Percentiles rank a stretch among this genome's conserved stretches.
Evolutionary conservation across 2,329 filamentous ascomycete species (phyloP).

Genomic region (Ambrosiella xylebori): DNA sequence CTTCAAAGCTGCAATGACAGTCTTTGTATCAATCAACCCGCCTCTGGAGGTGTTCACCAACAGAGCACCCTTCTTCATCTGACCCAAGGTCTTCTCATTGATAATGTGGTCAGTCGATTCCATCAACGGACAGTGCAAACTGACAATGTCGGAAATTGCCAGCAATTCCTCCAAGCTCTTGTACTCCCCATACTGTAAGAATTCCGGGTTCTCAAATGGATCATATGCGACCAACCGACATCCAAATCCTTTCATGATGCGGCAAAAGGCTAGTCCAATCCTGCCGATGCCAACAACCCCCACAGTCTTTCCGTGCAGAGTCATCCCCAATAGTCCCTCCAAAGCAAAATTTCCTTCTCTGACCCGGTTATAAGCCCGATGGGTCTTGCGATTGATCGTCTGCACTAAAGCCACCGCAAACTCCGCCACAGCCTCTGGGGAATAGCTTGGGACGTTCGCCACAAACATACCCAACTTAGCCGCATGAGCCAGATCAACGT

Average conservation of each 20-base stretch:
- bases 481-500: conserved; percentile 43
- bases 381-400: conserved; percentile 50
- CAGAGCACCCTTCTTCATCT: conserved; percentile 42
- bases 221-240: conserved; percentile 46
- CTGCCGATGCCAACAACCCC: conserved; percentile 48
- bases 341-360: conserved; percentile 52
- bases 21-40: conserved; percentile 41
- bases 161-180: conserved; percentile 37
- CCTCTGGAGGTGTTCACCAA: conserved; percentile 54
- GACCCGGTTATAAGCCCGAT: conserved; percentile 50
- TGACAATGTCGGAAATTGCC: conserved; percentile 40
- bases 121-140: conserved; percentile 48
- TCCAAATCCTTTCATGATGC: conserved; percentile 47
- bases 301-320: conserved; percentile 46
- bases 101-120: conserved; percentile 43
- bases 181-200: conserved; percentile 34
- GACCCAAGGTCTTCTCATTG: conserved; percentile 31
- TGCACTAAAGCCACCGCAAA: conserved; percentile 51
- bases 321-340: conserved; percentile 44
- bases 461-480: conserved; percentile 39
- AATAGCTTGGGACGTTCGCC: conserved; percentile 50
- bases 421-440: conserved; percentile 52
- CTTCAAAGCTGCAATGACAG: conserved; percentile 45
- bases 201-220: conserved; percentile 32
- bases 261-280: conserved; percentile 44